Evolutionary conservation across 1,284 basidiomycete genomes (phyloP), one percentile per base, ranked within the genome.

Genomic region (Boletus austroedulis): DNA sequence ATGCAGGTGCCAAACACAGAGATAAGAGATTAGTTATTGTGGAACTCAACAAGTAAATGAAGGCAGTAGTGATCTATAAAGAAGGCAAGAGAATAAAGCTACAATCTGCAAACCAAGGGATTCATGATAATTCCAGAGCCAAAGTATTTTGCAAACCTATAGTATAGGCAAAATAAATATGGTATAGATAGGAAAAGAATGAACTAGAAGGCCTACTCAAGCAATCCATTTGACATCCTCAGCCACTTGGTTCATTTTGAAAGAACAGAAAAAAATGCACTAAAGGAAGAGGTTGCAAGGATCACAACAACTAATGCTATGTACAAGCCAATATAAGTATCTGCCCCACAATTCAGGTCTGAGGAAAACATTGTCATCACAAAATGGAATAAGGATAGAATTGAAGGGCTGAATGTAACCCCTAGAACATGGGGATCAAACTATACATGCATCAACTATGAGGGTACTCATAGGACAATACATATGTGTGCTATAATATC

Each of bases 101-200:
- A 61, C 54, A 31, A 50, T 46, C 68, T 46, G 6, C 26, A 14
- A 62, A 53, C 51, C 31, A 44, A 45, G 19, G 53, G 46, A 78
- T 84, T 64, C 61, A 90, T 88, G 70, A 95, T 95, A 60, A 96
- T 90, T 31, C 93, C 94, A 10, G 92, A 94, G 49, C 96, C 96
- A 75, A 98, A 98, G 77, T 91, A 98, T 75, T 96, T 97, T 31
- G 91, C 90, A 70, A 96, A 94, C 48, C 89, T n/a, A n/a, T n/a
- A n/a, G n/a, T 89, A 60, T n/a, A 44, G 36, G 44, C 26, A 31
- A 24, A 40, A 50, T 67, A 17, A 70, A 50, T 1, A 58, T 17
- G 6, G 34, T 11, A 23, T 4, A 43, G 11, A 24, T 2, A 9
- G 23, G 6, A 2, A 24, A 19, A 26, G 19, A 21, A 12, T 14